Evolutionary conservation across 1,284 basidiomycete genomes (phyloP).

Genomic region (Cutaneotrichosporon mucoides): DNA sequence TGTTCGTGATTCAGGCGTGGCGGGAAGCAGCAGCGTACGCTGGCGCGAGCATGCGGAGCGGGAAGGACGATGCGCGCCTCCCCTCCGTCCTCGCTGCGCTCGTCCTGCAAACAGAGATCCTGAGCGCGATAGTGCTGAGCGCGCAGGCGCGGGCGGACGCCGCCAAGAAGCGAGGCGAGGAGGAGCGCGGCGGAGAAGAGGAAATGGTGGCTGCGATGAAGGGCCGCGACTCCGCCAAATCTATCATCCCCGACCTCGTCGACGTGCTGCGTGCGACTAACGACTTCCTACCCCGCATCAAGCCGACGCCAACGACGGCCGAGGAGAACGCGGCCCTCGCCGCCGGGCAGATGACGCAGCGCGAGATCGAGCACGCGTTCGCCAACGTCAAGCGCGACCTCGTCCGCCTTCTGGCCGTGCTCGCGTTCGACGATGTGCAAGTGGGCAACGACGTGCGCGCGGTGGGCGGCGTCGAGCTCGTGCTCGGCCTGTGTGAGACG

Average conservation of each 20-base stretch:
- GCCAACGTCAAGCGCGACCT: conserved; percentile 60
- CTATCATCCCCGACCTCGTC: conserved; percentile 59
- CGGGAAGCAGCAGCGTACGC: conserved; percentile 26
- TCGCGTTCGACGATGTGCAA: conserved; percentile 60
- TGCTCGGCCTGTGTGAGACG: conserved; percentile 79
- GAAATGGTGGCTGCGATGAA: conserved; percentile 30
- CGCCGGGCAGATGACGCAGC: background rate
- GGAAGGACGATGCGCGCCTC: conserved; percentile 39
- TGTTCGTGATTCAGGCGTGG: conserved; percentile 26
- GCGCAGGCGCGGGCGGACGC: conserved; percentile 21
- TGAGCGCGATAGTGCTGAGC: conserved; percentile 46
- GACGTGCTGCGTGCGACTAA: conserved; percentile 67
- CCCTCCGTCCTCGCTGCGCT: conserved; percentile 69
- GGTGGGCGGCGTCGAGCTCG: conserved; percentile 67
- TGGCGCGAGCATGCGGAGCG: conserved; percentile 21
- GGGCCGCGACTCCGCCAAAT: conserved; percentile 40
- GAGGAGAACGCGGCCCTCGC: conserved; percentile 4
- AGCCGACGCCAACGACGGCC: conserved; percentile 31
- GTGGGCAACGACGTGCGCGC: conserved; percentile 69
- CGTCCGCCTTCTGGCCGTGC: conserved; percentile 70
- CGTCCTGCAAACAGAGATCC: conserved; percentile 66
- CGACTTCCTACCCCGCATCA: conserved; percentile 70
- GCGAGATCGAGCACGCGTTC: conserved; percentile 59
- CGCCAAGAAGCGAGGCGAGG: conserved; percentile 8
- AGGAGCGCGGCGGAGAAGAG: conserved; percentile 27